Percentiles rank a stretch among this genome's conserved stretches.
Conservation (phyloP, 2,329 filamentous ascomycete species). For the Sclerotinia spermophila region DNA sequence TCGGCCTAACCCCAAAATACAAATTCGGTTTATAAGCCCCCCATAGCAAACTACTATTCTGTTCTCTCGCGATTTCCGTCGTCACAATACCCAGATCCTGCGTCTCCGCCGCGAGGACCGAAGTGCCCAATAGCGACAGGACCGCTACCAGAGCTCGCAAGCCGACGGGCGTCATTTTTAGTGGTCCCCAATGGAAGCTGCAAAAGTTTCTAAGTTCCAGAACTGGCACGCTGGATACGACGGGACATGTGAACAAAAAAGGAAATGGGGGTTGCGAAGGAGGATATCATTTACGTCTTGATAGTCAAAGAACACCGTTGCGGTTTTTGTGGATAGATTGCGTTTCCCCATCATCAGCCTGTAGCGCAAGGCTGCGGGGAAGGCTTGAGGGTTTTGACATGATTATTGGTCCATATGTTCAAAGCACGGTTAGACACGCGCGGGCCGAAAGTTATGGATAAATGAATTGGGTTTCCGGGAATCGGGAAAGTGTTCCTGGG, state of each 20-base stretch:
- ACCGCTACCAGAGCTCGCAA: constrained; percentile 24
- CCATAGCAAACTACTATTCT: constrained; percentile 89
- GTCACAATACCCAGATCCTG: constrained; percentile 31
- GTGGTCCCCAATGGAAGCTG: constrained; percentile 23
- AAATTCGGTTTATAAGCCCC: constrained; percentile 91
- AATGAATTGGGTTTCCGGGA: constrained; percentile 7
- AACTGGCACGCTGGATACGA: constrained; percentile 25
- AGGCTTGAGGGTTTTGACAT: background rate
- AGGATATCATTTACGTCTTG: constrained; percentile 6
- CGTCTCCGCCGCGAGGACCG: constrained; percentile 25
- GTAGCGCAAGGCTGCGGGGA: constrained; percentile 32
- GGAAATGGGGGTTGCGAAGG: background rate
- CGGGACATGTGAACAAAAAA: constrained; percentile 23
- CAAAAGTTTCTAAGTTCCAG: constrained; percentile 6
- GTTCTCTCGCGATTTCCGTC: constrained; percentile 40
- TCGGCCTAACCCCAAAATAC: constrained; percentile 86
- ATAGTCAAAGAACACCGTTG: constrained; percentile 20
- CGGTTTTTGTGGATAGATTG: constrained; percentile 23
- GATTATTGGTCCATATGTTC: background rate
- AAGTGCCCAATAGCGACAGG: constrained; percentile 11
- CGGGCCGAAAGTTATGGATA: constrained; percentile 15
- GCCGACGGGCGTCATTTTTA: constrained; percentile 27
- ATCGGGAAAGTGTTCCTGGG: constrained; percentile 9
- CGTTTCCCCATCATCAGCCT: constrained; percentile 30
- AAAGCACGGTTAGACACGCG: constrained; percentile 5